Evolutionary conservation across 768 basidiomycete genomes (phyloP).

Genomic region (Tubosaeta sp.): DNA sequence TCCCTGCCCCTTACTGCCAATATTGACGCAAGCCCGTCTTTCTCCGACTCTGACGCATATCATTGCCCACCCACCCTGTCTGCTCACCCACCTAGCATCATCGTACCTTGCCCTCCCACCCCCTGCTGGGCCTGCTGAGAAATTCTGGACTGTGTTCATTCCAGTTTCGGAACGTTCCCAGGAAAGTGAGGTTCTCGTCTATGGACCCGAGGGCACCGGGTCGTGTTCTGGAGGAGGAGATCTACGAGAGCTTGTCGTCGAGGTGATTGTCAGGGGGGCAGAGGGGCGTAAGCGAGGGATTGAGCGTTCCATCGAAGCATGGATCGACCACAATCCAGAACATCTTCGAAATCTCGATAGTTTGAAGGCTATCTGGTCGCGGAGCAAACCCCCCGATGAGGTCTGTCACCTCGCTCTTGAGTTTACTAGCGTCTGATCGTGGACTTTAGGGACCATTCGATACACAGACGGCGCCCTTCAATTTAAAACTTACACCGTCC

Average conservation of each 20-base stretch:
- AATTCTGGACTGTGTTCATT: conserved; percentile 79
- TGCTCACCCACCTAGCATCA: conserved; percentile 63
- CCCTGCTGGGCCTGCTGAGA: conserved; percentile 52
- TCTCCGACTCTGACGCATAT: conserved; percentile 62
- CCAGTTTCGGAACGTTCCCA: conserved; percentile 59
- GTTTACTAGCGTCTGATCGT: neutral
- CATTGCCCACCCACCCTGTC: conserved; percentile 62
- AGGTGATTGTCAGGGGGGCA: conserved; percentile 51
- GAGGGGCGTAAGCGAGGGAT: conserved; percentile 49
- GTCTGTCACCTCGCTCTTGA: conserved; percentile 26
- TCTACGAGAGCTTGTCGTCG: conserved; percentile 52
- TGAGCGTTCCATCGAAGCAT: conserved; percentile 63
- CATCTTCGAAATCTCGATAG: conserved; percentile 48
- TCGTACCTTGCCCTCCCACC: conserved; percentile 73
- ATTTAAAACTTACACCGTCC: conserved; percentile 75
- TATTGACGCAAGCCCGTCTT: conserved; percentile 59
- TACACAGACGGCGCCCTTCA: conserved; percentile 77
- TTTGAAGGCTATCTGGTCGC: conserved; percentile 45
- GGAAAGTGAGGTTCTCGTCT: conserved; percentile 59
- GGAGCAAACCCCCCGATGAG: conserved; percentile 29
- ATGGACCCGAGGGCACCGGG: conserved; percentile 52
- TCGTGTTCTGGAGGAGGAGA: conserved; percentile 32
- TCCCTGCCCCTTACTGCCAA: conserved; percentile 45
- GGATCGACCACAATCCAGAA: conserved; percentile 43
- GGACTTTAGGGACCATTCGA: conserved; percentile 41